These are phyloP conservation scores for Dioscorea zingiberensis DNA, from an alignment of 106 monocot species.

Conservation along the genomic window DNA sequence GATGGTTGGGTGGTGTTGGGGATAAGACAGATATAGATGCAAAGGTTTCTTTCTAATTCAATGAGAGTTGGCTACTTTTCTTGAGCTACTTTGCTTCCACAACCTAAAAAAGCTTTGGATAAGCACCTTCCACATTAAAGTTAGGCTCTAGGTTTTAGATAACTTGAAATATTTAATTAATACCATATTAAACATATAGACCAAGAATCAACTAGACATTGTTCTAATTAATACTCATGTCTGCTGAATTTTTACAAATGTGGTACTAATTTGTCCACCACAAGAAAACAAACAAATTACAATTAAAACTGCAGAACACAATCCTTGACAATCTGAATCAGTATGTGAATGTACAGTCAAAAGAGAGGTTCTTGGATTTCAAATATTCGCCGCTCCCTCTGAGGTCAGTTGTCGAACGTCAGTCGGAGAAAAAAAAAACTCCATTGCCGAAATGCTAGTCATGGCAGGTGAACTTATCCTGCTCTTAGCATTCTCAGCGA, in stretches of 20 bases:
- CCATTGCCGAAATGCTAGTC: conserved; percentile 41
- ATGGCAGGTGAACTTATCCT: conserved; percentile 31
- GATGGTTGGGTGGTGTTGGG: not conserved
- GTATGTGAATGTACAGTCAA: not conserved
- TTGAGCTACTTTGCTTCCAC: too few relatives aligned
- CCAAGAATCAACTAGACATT: not conserved
- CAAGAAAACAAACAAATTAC: not conserved
- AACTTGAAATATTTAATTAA: too few relatives aligned
- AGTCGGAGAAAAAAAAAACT: conserved; percentile 5
- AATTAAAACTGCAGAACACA: not conserved
- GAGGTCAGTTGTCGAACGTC: not conserved
- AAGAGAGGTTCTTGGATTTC: not conserved
- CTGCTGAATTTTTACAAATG: not conserved
- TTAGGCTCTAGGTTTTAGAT: too few relatives aligned
- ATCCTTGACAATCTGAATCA: not conserved
- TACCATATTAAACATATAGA: too few relatives aligned
- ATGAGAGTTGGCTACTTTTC: too few relatives aligned
- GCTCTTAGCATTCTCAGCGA: conserved; percentile 40
- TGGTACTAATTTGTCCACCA: not conserved
- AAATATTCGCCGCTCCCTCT: not conserved
- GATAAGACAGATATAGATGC: not conserved
- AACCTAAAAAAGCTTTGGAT: too few relatives aligned
- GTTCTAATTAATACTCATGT: not conserved
- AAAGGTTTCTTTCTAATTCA: too few relatives aligned
- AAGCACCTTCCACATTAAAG: too few relatives aligned